Percentiles rank a stretch among this genome's conserved stretches.
Conservation (phyloP, 257 asterid genomes). For the Misopates orontium region DNA sequence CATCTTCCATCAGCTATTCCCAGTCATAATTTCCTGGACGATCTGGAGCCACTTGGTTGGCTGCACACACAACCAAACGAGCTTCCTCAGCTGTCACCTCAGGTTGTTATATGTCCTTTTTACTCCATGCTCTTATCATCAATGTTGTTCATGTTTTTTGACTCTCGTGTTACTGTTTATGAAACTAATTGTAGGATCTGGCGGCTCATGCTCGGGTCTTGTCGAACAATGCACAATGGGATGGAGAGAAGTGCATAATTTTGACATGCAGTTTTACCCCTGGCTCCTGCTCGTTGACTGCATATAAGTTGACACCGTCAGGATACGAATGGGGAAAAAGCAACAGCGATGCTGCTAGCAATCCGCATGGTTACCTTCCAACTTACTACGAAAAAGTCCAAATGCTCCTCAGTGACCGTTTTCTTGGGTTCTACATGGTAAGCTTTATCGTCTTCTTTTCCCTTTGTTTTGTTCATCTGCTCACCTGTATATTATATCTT, state of each 20-base stretch:
- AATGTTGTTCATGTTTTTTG: not conserved
- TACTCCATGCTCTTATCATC: not conserved
- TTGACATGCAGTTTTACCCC: slow-evolving; percentile 98
- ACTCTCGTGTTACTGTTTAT: not conserved
- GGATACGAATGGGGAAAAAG: slow-evolving; percentile 98
- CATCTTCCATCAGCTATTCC: slow-evolving; percentile 89
- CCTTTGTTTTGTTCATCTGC: not conserved
- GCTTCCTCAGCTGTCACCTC: slow-evolving; percentile 90
- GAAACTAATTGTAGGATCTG: slow-evolving; percentile 62
- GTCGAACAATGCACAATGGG: slow-evolving; percentile 95
- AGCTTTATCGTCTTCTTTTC: not conserved
- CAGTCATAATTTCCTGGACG: slow-evolving; percentile 79
- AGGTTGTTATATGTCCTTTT: slow-evolving; percentile 39
- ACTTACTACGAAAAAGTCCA: slow-evolving; percentile 97
- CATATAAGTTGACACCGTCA: slow-evolving; percentile 88
- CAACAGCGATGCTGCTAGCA: slow-evolving; percentile 82
- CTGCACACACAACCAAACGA: slow-evolving; percentile 98
- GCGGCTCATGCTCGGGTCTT: slow-evolving; percentile 73
- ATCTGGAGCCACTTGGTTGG: slow-evolving; percentile 98
- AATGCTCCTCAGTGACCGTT: slow-evolving; percentile 95
- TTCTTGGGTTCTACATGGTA: slow-evolving; percentile 98
- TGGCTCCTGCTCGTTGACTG: slow-evolving; percentile 94
- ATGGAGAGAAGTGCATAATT: slow-evolving; percentile 93
- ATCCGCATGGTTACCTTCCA: slow-evolving; percentile 94
- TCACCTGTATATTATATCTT: too few species aligned